Conservation (phyloP, 768 basidiomycete species). For the Auricularia heimuer region DNA sequence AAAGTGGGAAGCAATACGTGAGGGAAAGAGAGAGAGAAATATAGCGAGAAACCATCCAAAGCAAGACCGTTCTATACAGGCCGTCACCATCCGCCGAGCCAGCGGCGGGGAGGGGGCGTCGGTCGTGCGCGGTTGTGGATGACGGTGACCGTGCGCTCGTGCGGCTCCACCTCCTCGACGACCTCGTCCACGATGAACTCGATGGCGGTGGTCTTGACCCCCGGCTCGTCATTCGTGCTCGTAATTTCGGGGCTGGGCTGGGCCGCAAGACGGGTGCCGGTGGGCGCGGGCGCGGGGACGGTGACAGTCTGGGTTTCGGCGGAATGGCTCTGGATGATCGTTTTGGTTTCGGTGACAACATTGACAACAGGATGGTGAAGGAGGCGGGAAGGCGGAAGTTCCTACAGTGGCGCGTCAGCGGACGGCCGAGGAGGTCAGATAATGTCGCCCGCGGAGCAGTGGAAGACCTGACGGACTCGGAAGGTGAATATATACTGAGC, state of each 20-base stretch:
- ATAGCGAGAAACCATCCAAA: background rate
- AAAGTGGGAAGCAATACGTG: background rate
- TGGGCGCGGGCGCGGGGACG: slow-evolving; percentile 63
- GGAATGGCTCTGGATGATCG: slow-evolving; percentile 23
- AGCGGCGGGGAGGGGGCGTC: background rate
- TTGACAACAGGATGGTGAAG: slow-evolving; percentile 21
- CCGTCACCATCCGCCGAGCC: background rate
- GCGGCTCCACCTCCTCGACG: slow-evolving; percentile 25
- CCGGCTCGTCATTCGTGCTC: background rate
- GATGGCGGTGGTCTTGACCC: slow-evolving; percentile 54
- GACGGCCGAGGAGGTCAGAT: background rate
- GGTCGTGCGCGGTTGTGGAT: background rate
- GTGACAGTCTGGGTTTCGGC: slow-evolving; percentile 39
- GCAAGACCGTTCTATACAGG: background rate
- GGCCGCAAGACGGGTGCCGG: slow-evolving; percentile 67
- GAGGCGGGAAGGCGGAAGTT: slow-evolving; percentile 32
- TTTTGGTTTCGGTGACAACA: slow-evolving; percentile 39
- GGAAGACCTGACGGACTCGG: slow-evolving; percentile 2
- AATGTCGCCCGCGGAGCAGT: background rate
- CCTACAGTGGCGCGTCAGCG: slow-evolving; percentile 20
- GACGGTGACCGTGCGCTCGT: slow-evolving; percentile 9
- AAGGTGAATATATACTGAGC: background rate
- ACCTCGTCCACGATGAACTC: slow-evolving; percentile 47
- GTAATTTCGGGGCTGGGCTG: slow-evolving; percentile 58
- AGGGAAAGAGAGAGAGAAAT: background rate